phyloP scores from a whole-genome alignment of 495 filamentous ascomycete species.

The Usnea hakonensis region DNA sequence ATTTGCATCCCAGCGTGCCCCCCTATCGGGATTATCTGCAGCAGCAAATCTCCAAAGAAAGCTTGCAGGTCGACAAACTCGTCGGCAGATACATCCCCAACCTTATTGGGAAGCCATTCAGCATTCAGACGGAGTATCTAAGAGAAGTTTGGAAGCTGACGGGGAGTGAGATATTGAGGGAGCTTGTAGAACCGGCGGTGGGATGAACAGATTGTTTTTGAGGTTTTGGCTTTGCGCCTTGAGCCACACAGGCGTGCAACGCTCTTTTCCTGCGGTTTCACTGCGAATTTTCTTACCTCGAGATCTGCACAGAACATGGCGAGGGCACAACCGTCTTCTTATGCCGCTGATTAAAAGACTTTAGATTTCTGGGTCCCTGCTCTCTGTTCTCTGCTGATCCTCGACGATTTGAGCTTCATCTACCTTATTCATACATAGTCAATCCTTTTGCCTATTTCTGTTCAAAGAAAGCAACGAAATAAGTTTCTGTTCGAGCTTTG shows the following conservation, averaged over 20 bases:
- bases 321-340: background rate
- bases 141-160: background rate
- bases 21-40: conserved; percentile 28
- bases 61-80: conserved; percentile 26
- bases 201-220: background rate
- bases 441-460: background rate
- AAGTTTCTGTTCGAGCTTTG: background rate
- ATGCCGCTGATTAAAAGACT: background rate
- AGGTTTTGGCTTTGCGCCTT: background rate
- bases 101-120: conserved; percentile 17
- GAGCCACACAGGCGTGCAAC: background rate
- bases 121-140: background rate
- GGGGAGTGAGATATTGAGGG: background rate
- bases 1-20: conserved; percentile 28
- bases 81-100: conserved; percentile 35
- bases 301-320: background rate
- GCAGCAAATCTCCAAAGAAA: conserved; percentile 15
- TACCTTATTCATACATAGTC: background rate
- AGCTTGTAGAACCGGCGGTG: too few species aligned
- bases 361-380: background rate
- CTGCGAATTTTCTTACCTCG: background rate
- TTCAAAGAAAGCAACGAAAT: background rate
- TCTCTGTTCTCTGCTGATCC: background rate
- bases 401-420: background rate
- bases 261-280: background rate